phyloP scores from a whole-genome alignment of 805 yeast species.

The Jamesozyma hellenica region DNA sequence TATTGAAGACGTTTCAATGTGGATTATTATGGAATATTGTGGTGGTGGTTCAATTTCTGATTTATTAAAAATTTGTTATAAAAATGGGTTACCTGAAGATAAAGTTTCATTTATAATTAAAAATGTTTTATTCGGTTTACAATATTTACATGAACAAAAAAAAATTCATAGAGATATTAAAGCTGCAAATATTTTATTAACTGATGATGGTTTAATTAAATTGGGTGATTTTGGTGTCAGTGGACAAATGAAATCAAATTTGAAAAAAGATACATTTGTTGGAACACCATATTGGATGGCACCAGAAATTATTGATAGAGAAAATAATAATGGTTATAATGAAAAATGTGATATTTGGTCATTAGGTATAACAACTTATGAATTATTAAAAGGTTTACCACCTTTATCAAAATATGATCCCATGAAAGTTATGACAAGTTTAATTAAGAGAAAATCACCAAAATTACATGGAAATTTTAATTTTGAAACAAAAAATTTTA shows the following conservation, averaged over 20 bases:
- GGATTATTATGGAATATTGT: constrained; percentile 91
- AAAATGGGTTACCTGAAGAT: constrained; percentile 31
- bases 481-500: constrained; percentile 41
- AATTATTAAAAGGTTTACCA: constrained; percentile 71
- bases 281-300: constrained; percentile 99
- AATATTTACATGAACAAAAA: constrained; percentile 61
- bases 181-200: constrained; percentile 76
- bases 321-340: constrained; percentile 48
- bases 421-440: constrained; percentile 52
- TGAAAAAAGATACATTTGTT: constrained; percentile 65
- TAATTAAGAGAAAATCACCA: constrained; percentile 31
- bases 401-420: constrained; percentile 71
- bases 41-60: constrained; percentile 91
- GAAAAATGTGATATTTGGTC: constrained; percentile 95
- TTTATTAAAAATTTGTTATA: constrained; percentile 39
- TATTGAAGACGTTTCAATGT: constrained; percentile 56
- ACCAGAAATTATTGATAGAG: constrained; percentile 58
- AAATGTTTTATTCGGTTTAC: constrained; percentile 60
- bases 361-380: constrained; percentile 84
- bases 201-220: constrained; percentile 60
- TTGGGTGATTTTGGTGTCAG: constrained; percentile 92
- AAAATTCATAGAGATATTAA: constrained; percentile 87
- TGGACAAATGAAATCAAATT: constrained; percentile 65
- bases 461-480: constrained; percentile 24
- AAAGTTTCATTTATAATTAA: constrained; percentile 51